These are phyloP conservation scores for Gomphus sp. DNA, from an alignment of 1,284 basidiomycete species.

Conservation along the genomic window DNA sequence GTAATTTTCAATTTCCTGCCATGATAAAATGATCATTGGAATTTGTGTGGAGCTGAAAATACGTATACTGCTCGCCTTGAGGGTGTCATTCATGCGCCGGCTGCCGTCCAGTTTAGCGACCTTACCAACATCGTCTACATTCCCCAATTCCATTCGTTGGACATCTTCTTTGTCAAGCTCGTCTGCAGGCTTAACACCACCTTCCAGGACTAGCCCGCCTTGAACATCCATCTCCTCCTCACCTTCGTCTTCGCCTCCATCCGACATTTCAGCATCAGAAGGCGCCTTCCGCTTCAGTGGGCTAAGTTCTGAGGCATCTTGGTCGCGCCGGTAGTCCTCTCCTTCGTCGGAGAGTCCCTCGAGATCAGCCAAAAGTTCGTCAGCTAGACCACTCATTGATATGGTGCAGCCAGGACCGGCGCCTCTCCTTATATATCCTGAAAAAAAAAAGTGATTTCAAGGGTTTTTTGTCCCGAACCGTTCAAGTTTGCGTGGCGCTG, in stretches of 20 bases:
- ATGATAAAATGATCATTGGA: background rate
- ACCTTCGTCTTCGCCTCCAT: conserved; percentile 32
- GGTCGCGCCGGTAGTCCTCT: conserved; percentile 40
- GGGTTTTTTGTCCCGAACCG: no score
- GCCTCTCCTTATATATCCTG: no score
- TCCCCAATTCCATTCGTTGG: conserved; percentile 81
- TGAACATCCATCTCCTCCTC: conserved; percentile 31
- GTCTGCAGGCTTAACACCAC: conserved; percentile 86
- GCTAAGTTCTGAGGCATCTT: conserved; percentile 16
- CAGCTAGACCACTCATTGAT: conserved; percentile 66
- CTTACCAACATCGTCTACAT: conserved; percentile 74
- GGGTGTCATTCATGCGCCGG: conserved; percentile 76
- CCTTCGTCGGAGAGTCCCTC: conserved; percentile 60
- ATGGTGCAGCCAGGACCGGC: no score
- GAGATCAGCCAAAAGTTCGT: conserved; percentile 84
- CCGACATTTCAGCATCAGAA: conserved; percentile 43
- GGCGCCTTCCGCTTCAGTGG: conserved; percentile 28
- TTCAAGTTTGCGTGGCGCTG: no score
- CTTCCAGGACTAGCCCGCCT: conserved; percentile 70
- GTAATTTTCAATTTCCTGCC: conserved; percentile 83
- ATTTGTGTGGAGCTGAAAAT: background rate
- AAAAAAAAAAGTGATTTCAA: no score
- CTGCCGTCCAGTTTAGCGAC: conserved; percentile 86
- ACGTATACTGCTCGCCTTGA: conserved; percentile 46
- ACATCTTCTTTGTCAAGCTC: conserved; percentile 92